phyloP scores from a whole-genome alignment of 1,139 yeast genomes.

The Scheffersomyces insectosa region DNA sequence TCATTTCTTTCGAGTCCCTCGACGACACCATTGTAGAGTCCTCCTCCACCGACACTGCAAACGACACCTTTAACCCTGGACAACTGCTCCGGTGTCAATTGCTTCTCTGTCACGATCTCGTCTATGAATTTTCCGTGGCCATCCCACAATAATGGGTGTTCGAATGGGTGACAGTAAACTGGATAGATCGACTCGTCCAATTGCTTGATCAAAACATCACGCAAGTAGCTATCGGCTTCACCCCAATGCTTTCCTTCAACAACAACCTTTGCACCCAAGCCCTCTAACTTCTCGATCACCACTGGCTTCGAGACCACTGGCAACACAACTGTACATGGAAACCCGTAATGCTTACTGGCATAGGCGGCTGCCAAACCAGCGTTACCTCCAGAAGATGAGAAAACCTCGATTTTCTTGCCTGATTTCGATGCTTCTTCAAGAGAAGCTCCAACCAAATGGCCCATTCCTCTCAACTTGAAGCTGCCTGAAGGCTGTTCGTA shows the following conservation, averaged over 20 bases:
- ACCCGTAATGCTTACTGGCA: slow-evolving; percentile 25
- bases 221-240: slow-evolving; percentile 37
- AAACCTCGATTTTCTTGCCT: slow-evolving; percentile 26
- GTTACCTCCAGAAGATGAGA: slow-evolving; percentile 47
- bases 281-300: slow-evolving; percentile 25
- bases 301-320: slow-evolving; percentile 29
- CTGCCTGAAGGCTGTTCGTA: slow-evolving; percentile 44
- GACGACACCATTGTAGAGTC: slow-evolving; percentile 40
- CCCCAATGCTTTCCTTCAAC: slow-evolving; percentile 36
- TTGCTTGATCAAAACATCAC: slow-evolving; percentile 16
- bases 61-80: slow-evolving; percentile 33
- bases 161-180: slow-evolving; percentile 45
- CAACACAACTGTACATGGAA: slow-evolving; percentile 42
- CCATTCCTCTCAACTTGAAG: slow-evolving; percentile 43
- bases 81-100: slow-evolving; percentile 16
- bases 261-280: slow-evolving; percentile 30
- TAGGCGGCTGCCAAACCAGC: slow-evolving; percentile 51
- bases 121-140: slow-evolving; percentile 40
- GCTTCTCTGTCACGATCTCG: slow-evolving; percentile 25
- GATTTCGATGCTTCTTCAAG: slow-evolving; percentile 19
- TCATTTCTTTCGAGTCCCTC: slow-evolving; percentile 27
- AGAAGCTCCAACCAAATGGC: slow-evolving; percentile 28
- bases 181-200: slow-evolving; percentile 19
- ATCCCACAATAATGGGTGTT: slow-evolving; percentile 39
- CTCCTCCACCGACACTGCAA: slow-evolving; percentile 48